A percentile compares a stretch with the other conserved stretches of the same genome.
Evolutionary conservation across 139 green algal genomes (phyloP).

Genomic region (Limnomonas spitsbergensis): DNA sequence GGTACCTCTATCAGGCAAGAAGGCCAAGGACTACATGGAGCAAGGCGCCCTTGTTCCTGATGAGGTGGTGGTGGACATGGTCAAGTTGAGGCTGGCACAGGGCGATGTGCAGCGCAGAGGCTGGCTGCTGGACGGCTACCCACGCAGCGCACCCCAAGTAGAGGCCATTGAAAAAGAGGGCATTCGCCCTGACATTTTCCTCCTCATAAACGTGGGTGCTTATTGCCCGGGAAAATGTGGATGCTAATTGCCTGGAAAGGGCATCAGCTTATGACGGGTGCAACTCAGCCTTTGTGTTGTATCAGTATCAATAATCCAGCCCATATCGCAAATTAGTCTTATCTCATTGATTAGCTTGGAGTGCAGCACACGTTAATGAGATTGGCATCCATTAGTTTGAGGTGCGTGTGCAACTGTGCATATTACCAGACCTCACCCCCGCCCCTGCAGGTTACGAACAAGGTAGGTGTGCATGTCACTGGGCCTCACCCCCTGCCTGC

Average conservation of each 20-base stretch:
- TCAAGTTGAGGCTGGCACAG: slow-evolving; percentile 70
- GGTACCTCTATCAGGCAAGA: not conserved
- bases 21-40: slow-evolving; percentile 88
- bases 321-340: not conserved
- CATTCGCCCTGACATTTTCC: slow-evolving; percentile 92
- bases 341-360: not conserved
- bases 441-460: no score
- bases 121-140: slow-evolving; percentile 98
- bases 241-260: no score
- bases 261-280: no score
- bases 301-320: not conserved
- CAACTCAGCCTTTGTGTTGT: not conserved
- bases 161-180: slow-evolving; percentile 86
- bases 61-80: slow-evolving; percentile 88
- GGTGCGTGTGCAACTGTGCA: no score
- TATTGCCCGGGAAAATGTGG: no score
- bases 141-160: slow-evolving; percentile 84
- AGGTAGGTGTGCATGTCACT: no score
- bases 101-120: slow-evolving; percentile 57
- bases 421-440: no score
- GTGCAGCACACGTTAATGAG: no score
- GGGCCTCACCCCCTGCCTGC: no score
- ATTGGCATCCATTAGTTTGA: no score
- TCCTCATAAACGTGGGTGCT: slow-evolving; percentile 83
- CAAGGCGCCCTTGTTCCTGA: slow-evolving; percentile 90